phyloP scores from a whole-genome alignment of 1,139 yeast genomes.

The Hyphopichia pseudoburtonii region DNA sequence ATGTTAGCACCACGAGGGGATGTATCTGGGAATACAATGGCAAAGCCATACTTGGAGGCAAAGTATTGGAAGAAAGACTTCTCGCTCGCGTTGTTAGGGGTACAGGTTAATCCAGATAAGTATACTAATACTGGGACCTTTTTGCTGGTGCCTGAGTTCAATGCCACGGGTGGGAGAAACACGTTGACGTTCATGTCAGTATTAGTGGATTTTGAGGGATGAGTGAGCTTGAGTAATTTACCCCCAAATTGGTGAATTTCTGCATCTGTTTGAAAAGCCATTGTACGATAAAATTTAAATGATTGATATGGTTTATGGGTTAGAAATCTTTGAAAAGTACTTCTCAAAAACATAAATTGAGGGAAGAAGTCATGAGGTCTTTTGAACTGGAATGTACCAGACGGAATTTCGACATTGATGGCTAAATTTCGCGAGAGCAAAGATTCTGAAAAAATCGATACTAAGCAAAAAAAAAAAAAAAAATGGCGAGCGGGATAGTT shows the following conservation, averaged over 20 bases:
- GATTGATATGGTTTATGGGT: not conserved
- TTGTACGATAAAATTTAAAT: too few relatives aligned
- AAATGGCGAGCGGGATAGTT: not conserved
- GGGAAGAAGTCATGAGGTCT: not conserved
- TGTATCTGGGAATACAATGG: conserved; percentile 91
- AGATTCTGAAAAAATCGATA: not conserved
- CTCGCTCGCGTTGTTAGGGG: conserved; percentile 93
- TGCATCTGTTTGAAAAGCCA: conserved; percentile 55
- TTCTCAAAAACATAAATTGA: conserved; percentile 10
- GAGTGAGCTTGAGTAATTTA: conserved; percentile 68
- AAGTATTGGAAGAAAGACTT: conserved; percentile 86
- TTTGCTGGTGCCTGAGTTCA: conserved; percentile 15
- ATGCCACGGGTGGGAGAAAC: conserved; percentile 65
- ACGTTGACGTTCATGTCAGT: conserved; percentile 83
- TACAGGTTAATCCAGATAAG: conserved; percentile 89
- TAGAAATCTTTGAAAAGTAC: not conserved
- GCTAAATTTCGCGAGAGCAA: too few relatives aligned
- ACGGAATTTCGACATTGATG: too few relatives aligned
- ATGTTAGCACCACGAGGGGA: conserved; percentile 92
- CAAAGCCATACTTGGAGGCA: conserved; percentile 82
- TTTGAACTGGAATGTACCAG: too few relatives aligned
- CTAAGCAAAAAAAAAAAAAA: not conserved
- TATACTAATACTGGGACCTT: conserved; percentile 73
- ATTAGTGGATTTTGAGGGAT: conserved; percentile 62
- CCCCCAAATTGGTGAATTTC: conserved; percentile 77